A percentile compares a stretch with the other conserved stretches of the same genome.
Conservation (phyloP, 192 early-diverging fungal species). For the Backusella luteola region DNA sequence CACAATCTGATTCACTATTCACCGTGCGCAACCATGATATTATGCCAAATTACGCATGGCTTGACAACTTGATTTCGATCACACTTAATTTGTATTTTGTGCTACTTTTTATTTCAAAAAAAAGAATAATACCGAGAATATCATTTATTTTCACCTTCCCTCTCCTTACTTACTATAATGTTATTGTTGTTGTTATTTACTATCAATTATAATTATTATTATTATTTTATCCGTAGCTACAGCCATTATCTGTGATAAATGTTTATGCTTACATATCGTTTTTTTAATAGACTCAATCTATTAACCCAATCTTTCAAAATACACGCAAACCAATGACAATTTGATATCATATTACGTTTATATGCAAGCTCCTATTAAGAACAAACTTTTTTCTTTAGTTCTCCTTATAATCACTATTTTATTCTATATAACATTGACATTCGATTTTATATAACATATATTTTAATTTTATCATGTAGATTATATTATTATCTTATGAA, state of each 20-base stretch:
- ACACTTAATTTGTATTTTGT: not conserved
- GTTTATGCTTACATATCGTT: not conserved
- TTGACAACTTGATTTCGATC: conserved; percentile 6
- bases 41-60: conserved; percentile 1
- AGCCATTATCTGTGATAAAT: not conserved
- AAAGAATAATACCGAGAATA: not conserved
- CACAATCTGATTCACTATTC: not conserved
- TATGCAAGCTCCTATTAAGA: conserved; percentile 2
- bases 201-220: too few species aligned
- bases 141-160: not conserved
- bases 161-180: not conserved
- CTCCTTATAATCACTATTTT: too few species aligned
- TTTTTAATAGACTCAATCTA: not conserved
- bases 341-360: conserved; percentile 1
- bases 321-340: not conserved
- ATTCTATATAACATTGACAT: too few species aligned
- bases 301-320: not conserved
- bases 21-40: conserved; percentile 4
- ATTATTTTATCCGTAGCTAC: not conserved
- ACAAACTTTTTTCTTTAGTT: not conserved
- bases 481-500: not conserved
- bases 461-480: too few species aligned
- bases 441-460: too few species aligned
- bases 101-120: not conserved
- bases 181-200: not conserved